Evolutionary conservation across 345 rosid genomes (phyloP), one percentile per base, ranked within the genome.

Genomic region (Citrus trifoliata): DNA sequence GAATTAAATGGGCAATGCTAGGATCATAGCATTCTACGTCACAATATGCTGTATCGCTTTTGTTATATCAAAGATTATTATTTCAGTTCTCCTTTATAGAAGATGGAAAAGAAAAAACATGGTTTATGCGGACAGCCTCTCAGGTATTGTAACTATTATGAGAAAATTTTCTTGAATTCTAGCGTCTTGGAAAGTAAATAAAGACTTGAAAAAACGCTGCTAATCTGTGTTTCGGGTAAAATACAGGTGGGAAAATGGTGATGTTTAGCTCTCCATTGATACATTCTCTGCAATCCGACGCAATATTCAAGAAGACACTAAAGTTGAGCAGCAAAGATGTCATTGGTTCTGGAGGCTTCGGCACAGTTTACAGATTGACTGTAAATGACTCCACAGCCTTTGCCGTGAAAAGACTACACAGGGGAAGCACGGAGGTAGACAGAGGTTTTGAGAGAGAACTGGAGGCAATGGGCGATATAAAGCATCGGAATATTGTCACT

Each of bases 401-500:
- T 10, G 98, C 98, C 32, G 95, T 95, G n/a, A 95, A 95, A 80
- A 90, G 90, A 78, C 85, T 92, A 2, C 85, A 84, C 84, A 86
- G 86, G 78, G 98, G 95, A 84, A 85, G 82, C 46, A 82, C 89
- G n/a, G 97, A 92, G 3, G 84, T 88, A 80, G 98, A 92, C 3
- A 72, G 88, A 75, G 95, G 95, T 30, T 93, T 93, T 13, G 87
- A 91, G 66, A 86, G 99, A 80, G 98, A 95, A 73, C 51, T 92
- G 83, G 88, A 87, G 67, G 92, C 99, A 16, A 88, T 93, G 97
- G 99, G 89, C 28, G 96, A 93, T 78, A 92, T 92, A 21, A 95
- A 92, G 88, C 99, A 95, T 73, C 84, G 96, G 46, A 92, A 95
- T 87, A 88, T 95, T 28, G 90, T 93, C 7, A 89, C 90, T 67